Conservation (phyloP, 192 early-diverging fungal genomes). For the Coemansia sp. region DNA sequence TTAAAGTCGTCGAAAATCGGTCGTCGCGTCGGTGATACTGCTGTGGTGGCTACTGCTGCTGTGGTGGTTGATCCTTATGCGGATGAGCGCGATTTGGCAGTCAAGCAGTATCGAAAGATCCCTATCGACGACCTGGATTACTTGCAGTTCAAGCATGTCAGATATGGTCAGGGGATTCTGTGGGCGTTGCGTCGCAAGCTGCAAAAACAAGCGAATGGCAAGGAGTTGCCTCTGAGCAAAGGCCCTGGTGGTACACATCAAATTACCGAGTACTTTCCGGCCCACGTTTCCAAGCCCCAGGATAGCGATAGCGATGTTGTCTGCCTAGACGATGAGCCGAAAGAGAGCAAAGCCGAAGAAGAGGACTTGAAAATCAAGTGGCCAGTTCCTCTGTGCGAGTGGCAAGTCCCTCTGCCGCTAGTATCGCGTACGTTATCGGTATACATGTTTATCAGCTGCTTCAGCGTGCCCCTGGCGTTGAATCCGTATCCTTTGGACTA, state of each 20-base stretch:
- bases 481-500: slow-evolving; percentile 78
- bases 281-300: not conserved
- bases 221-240: slow-evolving; percentile 11
- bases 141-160: slow-evolving; percentile 55
- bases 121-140: slow-evolving; percentile 88
- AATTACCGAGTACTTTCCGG: slow-evolving; percentile 43
- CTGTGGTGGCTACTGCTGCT: not conserved
- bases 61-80: slow-evolving; percentile 48
- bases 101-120: slow-evolving; percentile 63
- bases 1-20: slow-evolving; percentile 11
- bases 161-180: slow-evolving; percentile 24
- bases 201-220: slow-evolving; percentile 14
- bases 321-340: not conserved
- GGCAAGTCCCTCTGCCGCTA: slow-evolving; percentile 37
- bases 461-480: slow-evolving; percentile 67
- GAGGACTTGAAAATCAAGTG: slow-evolving; percentile 25
- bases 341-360: slow-evolving; percentile 9
- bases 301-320: slow-evolving; percentile 2
- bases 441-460: slow-evolving; percentile 54
- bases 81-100: slow-evolving; percentile 27
- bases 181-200: slow-evolving; percentile 31
- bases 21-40: not conserved
- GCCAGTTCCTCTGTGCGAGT: slow-evolving; percentile 41
- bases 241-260: slow-evolving; percentile 20
- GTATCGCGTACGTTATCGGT: slow-evolving; percentile 36